Evolutionary conservation across 306 rosid genomes (phyloP).

Genomic region (Malus sylvestris): DNA sequence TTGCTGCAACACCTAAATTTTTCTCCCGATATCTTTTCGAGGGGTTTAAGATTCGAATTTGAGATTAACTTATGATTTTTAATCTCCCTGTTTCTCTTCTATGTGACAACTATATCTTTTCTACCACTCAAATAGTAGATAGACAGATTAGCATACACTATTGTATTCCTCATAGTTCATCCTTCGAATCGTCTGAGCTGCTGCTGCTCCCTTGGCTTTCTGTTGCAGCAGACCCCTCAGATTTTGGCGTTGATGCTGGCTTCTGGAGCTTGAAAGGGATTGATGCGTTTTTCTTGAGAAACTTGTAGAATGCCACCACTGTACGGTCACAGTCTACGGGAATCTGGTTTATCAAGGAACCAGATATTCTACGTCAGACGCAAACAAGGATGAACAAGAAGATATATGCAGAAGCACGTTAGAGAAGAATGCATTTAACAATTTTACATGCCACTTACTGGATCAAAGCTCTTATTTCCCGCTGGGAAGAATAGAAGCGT

Average conservation of each 20-base stretch:
- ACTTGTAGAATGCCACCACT: conserved; percentile 91
- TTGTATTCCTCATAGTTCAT: conserved; percentile 55
- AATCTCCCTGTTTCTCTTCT: conserved; percentile 16
- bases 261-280: conserved; percentile 96
- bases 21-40: not conserved
- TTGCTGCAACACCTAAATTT: conserved; percentile 8
- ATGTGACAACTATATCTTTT: conserved; percentile 14
- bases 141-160: conserved; percentile 5
- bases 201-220: conserved; percentile 35
- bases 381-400: not conserved
- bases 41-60: not conserved
- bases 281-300: conserved; percentile 85
- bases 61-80: conserved; percentile 11
- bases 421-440: not conserved
- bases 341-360: conserved; percentile 44
- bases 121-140: conserved; percentile 9
- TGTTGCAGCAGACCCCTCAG: conserved; percentile 37
- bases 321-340: conserved; percentile 85
- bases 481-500: conserved; percentile 62
- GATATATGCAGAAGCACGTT: not conserved
- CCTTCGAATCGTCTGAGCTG: conserved; percentile 42
- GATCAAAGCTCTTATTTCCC: conserved; percentile 65
- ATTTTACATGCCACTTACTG: conserved; percentile 32
- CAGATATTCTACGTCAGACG: conserved; percentile 2
- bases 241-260: conserved; percentile 48